Base-by-base conservation (phyloP, 2,329 filamentous ascomycete genomes). In the Orbilia blumenaviensis region DNA sequence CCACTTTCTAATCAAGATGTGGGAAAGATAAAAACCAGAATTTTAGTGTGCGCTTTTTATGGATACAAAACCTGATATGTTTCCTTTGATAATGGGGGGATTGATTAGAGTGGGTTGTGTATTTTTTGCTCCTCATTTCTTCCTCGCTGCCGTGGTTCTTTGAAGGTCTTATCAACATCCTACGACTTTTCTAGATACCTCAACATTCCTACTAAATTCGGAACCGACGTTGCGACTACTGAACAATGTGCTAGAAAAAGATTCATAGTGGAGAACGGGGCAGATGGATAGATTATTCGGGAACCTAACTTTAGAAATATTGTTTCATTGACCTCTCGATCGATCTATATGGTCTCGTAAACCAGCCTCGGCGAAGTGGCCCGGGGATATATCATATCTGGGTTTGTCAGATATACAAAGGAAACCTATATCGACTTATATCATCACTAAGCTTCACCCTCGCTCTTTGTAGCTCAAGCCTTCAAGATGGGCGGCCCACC, bases 401-500 rank as follows among this genome's bases (percentile, higher is more conserved):
- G 14, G 34, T 23, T 25, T 23, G 25, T 27, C 7, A 36, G 7
- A 12, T 14, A 34, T 16, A 25, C 12, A 58, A n/a, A 16, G 29
- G 52, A 36, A 7, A 23, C 8, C 16, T 6, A 23, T 23, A 44
- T 44, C 16, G 41, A 44, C 41, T n/a, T n/a, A n/a, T n/a, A n/a
- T n/a, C n/a, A n/a, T n/a, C n/a, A n/a, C n/a, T n/a, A n/a, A n/a
- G n/a, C n/a, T n/a, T n/a, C n/a, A n/a, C n/a, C n/a, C n/a, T n/a
- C n/a, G n/a, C n/a, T n/a, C n/a, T n/a, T n/a, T n/a, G n/a, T n/a
- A n/a, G n/a, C n/a, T n/a, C n/a, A n/a, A n/a, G n/a, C n/a, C 23
- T 61, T 60, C 9, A 63, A 46, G 27, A 74, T 74, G 69, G 62
- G 62, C 21, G 25, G 18, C 18, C 71, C 71, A 23, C 63, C 71